Evolutionary conservation across 331 rosid species (phyloP).

Genomic region (Quercus phellos): DNA sequence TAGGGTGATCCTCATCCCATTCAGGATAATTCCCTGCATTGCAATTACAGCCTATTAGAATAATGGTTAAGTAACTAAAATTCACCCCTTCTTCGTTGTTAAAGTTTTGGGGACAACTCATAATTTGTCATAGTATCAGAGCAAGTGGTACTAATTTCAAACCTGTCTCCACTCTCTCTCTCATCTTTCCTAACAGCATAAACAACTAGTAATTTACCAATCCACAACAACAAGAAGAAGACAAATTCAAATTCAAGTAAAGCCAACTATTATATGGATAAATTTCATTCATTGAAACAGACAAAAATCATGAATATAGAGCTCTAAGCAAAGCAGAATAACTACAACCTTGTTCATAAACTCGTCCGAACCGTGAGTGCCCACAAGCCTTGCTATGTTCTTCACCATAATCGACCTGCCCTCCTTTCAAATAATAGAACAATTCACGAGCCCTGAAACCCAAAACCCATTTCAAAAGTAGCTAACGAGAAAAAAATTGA

Average conservation of each 20-base stretch:
- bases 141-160: too few species aligned
- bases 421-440: slow-evolving; percentile 95
- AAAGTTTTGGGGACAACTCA: too few species aligned
- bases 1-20: slow-evolving; percentile 95
- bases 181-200: too few species aligned
- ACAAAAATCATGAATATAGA: neutral
- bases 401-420: slow-evolving; percentile 88
- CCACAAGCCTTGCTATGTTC: slow-evolving; percentile 90
- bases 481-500: neutral
- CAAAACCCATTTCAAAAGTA: slow-evolving; percentile 1
- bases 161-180: too few species aligned
- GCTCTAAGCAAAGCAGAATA: slow-evolving; percentile 5
- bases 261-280: neutral
- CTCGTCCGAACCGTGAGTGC: slow-evolving; percentile 75
- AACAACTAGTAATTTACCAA: neutral
- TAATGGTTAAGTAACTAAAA: too few species aligned
- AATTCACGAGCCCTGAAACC: slow-evolving; percentile 79
- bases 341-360: slow-evolving; percentile 64
- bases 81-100: too few species aligned
- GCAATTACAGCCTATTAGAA: slow-evolving; percentile 6
- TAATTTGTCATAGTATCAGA: too few species aligned
- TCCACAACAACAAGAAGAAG: neutral
- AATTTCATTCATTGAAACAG: neutral
- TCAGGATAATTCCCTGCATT: slow-evolving; percentile 86
- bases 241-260: neutral